Evolutionary conservation across 495 filamentous ascomycete species (phyloP).

Genomic region (Amorphotheca resinae): DNA sequence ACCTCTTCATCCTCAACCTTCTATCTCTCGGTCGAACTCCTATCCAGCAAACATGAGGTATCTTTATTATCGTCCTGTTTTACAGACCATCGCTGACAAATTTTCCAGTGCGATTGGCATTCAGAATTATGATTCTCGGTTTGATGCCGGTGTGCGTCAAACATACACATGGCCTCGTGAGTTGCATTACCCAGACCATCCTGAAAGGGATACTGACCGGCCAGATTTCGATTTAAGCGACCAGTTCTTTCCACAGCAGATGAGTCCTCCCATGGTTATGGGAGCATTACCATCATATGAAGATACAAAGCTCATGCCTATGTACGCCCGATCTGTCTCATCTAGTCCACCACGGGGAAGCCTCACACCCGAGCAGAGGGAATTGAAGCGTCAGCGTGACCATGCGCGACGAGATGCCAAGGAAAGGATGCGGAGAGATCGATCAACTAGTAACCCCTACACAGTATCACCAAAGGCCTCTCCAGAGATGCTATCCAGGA

Average conservation of each 20-base stretch:
- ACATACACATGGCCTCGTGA: constrained; percentile 20
- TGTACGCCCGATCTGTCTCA: constrained; percentile 18
- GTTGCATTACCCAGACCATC: not conserved
- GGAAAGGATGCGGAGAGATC: constrained; percentile 17
- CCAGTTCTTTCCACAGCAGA: constrained; percentile 14
- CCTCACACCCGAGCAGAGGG: constrained; percentile 22
- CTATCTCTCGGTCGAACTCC: constrained; percentile 15
- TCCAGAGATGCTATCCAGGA: constrained; percentile 17
- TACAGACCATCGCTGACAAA: constrained; percentile 2
- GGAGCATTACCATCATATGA: constrained; percentile 14
- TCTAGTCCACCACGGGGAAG: constrained; percentile 18
- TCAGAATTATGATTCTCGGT: constrained; percentile 19
- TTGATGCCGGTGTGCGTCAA: constrained; percentile 15
- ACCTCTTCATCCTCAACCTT: constrained; percentile 2
- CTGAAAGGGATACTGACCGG: not conserved
- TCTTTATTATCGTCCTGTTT: not conserved
- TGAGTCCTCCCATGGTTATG: constrained; percentile 10
- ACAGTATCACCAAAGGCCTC: constrained; percentile 14
- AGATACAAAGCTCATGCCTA: constrained; percentile 16
- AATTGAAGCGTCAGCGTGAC: constrained; percentile 20
- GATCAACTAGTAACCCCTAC: constrained; percentile 21
- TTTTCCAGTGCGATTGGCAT: constrained; percentile 16
- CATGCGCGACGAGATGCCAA: constrained; percentile 19
- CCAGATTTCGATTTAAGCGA: constrained; percentile 17
- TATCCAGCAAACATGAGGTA: constrained; percentile 20